Evolutionary conservation across 805 yeast genomes (phyloP).

Genomic region (Saccharomycopsis babjevae): DNA sequence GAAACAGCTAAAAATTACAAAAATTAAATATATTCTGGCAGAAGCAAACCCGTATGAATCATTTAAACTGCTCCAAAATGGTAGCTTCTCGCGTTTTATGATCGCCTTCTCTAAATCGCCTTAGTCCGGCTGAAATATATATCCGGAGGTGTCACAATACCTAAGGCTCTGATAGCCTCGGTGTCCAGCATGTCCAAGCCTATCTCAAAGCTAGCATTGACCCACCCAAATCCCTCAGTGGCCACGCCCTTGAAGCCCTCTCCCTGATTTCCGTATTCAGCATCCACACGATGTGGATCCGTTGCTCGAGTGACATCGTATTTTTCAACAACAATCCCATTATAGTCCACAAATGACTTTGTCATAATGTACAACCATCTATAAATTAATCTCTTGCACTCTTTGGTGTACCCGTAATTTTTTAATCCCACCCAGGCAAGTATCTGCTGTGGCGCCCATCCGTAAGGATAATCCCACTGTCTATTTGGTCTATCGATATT

Average conservation of each 20-base stretch:
- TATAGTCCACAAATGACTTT: constrained; percentile 80
- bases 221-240: constrained; percentile 98
- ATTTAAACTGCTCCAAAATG: no score
- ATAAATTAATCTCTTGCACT: constrained; percentile 63
- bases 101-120: neutral
- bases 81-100: no score
- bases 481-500: constrained; percentile 69
- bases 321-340: constrained; percentile 92
- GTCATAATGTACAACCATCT: constrained; percentile 91
- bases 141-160: constrained; percentile 65
- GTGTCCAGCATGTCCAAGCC: constrained; percentile 59
- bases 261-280: constrained; percentile 94
- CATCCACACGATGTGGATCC: constrained; percentile 81
- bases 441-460: constrained; percentile 99
- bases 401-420: constrained; percentile 57
- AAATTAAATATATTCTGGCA: no score
- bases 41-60: no score
- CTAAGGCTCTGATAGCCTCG: constrained; percentile 66
- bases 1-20: no score
- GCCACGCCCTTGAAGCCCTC: constrained; percentile 87
- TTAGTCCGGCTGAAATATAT: constrained; percentile 35
- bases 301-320: constrained; percentile 78
- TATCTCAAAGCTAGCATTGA: constrained; percentile 71
- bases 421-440: constrained; percentile 82
- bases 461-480: constrained; percentile 97